A percentile compares a stretch with the other conserved stretches of the same genome.
phyloP scores from a whole-genome alignment of 2,329 filamentous ascomycete genomes.

The Lasiodiplodia hormozganensis region DNA sequence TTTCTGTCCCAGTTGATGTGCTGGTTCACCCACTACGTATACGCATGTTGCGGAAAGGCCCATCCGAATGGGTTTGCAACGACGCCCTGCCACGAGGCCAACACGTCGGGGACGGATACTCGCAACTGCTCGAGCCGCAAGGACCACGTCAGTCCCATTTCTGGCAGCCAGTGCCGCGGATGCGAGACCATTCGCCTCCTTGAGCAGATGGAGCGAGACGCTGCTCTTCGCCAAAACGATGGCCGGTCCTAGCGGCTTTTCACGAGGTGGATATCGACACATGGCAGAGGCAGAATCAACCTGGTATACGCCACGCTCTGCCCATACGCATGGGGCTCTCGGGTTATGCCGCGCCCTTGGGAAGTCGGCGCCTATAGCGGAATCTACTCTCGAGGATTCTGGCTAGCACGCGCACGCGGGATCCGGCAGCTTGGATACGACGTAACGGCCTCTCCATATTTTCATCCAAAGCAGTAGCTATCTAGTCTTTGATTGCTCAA shows the following conservation, averaged over 20 bases:
- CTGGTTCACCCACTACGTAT: constrained; percentile 25
- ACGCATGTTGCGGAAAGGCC: constrained; percentile 15
- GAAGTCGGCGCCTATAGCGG: too few species aligned
- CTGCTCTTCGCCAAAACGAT: background rate
- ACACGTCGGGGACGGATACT: background rate
- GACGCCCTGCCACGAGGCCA: constrained; percentile 7
- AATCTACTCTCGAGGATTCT: too few species aligned
- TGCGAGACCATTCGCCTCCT: constrained; percentile 8
- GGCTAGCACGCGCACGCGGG: too few species aligned
- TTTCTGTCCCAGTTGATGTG: constrained; percentile 1
- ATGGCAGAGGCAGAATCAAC: too few species aligned
- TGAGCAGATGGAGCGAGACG: constrained; percentile 3
- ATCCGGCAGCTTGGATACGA: too few species aligned
- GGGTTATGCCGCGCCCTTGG: too few species aligned
- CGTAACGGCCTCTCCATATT: too few species aligned
- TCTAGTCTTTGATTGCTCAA: too few species aligned
- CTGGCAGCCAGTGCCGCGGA: constrained; percentile 8
- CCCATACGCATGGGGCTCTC: too few species aligned
- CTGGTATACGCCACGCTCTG: background rate
- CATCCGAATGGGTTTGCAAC: constrained; percentile 14
- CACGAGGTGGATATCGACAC: too few species aligned
- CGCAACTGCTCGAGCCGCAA: constrained; percentile 12
- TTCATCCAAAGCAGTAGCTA: too few species aligned
- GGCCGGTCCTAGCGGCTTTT: too few species aligned
- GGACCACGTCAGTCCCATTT: constrained; percentile 14